Percentiles rank a stretch among this genome's conserved stretches.
Conservation (phyloP, 1,284 basidiomycete species). For the Ceraceosorus bombacis region DNA sequence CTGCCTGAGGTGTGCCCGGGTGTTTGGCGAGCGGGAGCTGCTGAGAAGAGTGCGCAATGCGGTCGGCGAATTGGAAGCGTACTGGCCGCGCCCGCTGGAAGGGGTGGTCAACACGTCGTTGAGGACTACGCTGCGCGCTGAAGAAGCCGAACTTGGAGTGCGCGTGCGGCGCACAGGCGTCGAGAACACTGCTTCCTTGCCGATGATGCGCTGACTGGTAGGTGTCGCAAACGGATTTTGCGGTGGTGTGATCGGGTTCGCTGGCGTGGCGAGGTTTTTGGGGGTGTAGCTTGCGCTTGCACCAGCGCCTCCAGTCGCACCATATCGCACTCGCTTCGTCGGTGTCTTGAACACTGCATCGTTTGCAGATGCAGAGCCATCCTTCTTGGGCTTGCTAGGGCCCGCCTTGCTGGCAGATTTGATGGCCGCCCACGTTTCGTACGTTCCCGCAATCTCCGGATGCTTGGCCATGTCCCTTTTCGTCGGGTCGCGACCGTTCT, state of each 20-base stretch:
- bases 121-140: background rate
- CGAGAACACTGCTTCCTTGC: background rate
- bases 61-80: background rate
- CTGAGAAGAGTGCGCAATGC: background rate
- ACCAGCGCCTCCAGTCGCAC: background rate
- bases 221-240: background rate
- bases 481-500: constrained; percentile 34
- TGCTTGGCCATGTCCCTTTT: constrained; percentile 34
- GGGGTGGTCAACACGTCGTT: background rate
- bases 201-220: background rate
- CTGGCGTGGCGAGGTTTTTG: background rate
- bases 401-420: background rate
- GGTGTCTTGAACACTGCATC: background rate
- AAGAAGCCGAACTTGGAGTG: background rate
- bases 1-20: background rate
- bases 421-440: constrained; percentile 37
- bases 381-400: background rate
- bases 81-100: background rate
- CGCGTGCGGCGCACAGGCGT: constrained; percentile 2
- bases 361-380: background rate
- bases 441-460: constrained; percentile 26
- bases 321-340: background rate
- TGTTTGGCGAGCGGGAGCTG: background rate
- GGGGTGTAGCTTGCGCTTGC: background rate
- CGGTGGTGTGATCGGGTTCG: background rate